Conservation (phyloP, 306 rosid species). For the Vicia sativa region DNA sequence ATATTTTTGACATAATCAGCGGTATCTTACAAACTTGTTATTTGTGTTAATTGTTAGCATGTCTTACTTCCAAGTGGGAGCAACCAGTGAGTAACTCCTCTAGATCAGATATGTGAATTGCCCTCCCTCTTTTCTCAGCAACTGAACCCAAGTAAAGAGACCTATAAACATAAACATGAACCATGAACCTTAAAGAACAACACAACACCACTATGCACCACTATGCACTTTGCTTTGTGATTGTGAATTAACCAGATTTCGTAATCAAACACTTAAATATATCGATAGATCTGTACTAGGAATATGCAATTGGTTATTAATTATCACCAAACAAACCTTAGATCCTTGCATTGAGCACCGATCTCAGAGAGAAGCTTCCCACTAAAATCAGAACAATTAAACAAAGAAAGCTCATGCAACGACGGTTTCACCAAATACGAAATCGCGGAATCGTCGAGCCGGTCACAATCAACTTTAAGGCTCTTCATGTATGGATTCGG, state of each 20-base stretch:
- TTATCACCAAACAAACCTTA: conserved; percentile 54
- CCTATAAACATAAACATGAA: conserved; percentile 51
- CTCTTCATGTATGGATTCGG: conserved; percentile 66
- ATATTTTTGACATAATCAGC: too few species aligned
- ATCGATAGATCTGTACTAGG: neutral
- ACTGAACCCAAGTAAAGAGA: conserved; percentile 90
- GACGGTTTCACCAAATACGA: conserved; percentile 64
- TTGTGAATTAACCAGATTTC: neutral
- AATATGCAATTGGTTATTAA: neutral
- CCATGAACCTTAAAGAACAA: conserved; percentile 28
- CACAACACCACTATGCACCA: conserved; percentile 8
- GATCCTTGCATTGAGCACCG: conserved; percentile 69
- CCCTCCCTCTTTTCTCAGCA: conserved; percentile 78
- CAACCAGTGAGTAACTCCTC: conserved; percentile 87
- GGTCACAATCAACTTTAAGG: conserved; percentile 71
- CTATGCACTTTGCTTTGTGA: neutral
- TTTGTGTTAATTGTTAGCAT: conserved; percentile 3
- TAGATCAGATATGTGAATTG: conserved; percentile 79
- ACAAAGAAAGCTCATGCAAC: conserved; percentile 66
- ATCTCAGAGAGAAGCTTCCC: conserved; percentile 85
- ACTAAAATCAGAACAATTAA: conserved; percentile 79
- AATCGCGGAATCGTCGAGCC: conserved; percentile 79
- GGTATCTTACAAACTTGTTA: conserved; percentile 1
- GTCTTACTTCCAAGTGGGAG: conserved; percentile 85
- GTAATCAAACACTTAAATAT: conserved; percentile 11